Conservation (phyloP, 192 early-diverging fungal genomes). For the Coemansia guatemalensis region DNA sequence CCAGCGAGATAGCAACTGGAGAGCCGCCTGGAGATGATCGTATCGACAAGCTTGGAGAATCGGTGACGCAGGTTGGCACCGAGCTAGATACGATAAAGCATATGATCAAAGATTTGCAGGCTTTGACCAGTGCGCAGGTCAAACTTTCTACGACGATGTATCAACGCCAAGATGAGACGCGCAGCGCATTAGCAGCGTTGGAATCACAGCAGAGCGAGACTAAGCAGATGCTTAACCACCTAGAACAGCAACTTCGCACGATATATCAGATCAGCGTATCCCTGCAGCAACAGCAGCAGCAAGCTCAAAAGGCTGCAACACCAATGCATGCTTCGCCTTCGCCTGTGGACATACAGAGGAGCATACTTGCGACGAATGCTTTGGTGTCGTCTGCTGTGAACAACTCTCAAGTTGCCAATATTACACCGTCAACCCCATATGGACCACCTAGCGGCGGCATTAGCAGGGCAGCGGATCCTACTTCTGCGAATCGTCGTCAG, state of each 20-base stretch:
- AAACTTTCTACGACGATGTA: background rate
- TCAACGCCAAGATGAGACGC: constrained; percentile 5
- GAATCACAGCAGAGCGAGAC: constrained; percentile 2
- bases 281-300: constrained; percentile 1
- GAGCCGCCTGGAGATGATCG: background rate
- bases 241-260: constrained; percentile 8
- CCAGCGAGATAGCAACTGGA: no score
- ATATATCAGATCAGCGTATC: background rate
- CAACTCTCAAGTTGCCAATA: background rate
- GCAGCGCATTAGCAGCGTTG: background rate
- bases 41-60: background rate
- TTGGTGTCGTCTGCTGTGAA: background rate
- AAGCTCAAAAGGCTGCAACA: background rate
- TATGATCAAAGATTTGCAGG: background rate
- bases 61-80: background rate
- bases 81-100: constrained; percentile 7
- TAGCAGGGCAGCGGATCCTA: no score
- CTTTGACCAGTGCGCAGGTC: background rate
- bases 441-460: no score
- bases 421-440: no score
- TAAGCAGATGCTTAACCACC: constrained; percentile 5
- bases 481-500: no score
- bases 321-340: background rate
- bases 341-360: background rate
- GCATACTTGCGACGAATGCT: background rate